Evolutionary conservation across 306 rosid genomes (phyloP).

Genomic region (Quercus robur): DNA sequence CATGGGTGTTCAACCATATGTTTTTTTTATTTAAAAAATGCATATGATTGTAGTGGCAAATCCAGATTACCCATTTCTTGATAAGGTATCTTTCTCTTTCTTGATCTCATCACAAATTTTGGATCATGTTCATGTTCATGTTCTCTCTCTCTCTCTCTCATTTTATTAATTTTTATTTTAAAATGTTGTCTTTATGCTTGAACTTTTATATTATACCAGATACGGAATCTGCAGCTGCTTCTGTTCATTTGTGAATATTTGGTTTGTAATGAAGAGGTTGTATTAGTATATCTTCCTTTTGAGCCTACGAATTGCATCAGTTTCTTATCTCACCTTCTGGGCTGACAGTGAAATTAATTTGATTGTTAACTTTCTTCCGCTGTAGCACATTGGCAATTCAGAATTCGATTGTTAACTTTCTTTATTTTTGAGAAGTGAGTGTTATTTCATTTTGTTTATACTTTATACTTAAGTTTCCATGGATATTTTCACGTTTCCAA

Average conservation of each 20-base stretch:
- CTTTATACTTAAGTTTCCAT: background rate
- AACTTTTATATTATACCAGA: background rate
- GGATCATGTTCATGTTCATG: too few relatives aligned
- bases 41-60: background rate
- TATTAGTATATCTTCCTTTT: background rate
- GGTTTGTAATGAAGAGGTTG: background rate
- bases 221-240: background rate
- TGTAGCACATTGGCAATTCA: too few relatives aligned
- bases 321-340: background rate
- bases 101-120: background rate
- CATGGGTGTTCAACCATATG: too few relatives aligned
- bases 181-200: background rate
- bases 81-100: conserved; percentile 9
- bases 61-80: conserved; percentile 11
- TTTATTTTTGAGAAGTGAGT: conserved; percentile 2
- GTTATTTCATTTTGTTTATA: background rate
- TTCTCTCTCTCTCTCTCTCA: too few relatives aligned
- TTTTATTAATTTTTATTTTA: too few relatives aligned
- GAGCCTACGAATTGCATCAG: background rate
- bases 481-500: background rate
- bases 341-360: background rate
- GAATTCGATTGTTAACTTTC: background rate
- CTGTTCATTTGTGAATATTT: background rate
- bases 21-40: too few relatives aligned
- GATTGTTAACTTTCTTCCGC: too few relatives aligned